Evolutionary conservation across 768 basidiomycete genomes (phyloP).

Genomic region (Hericium erinaceus): DNA sequence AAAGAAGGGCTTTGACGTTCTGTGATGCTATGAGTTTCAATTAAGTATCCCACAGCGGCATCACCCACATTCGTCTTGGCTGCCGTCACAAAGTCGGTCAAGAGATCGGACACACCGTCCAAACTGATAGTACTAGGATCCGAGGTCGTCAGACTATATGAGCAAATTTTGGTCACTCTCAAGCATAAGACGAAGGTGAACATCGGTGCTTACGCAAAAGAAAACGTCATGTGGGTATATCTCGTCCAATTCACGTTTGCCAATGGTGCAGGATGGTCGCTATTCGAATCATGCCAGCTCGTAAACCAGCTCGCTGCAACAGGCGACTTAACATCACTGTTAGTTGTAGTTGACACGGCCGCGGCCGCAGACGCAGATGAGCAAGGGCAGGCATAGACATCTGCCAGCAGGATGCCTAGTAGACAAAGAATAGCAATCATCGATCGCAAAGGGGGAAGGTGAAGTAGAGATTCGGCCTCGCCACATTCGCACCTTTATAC

Average conservation of each 20-base stretch:
- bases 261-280: slow-evolving; percentile 24
- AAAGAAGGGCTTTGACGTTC: slow-evolving; percentile 6
- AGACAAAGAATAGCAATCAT: too few species aligned
- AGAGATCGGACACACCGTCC: slow-evolving; percentile 15
- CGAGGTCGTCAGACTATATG: slow-evolving; percentile 25
- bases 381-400: too few species aligned
- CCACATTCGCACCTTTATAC: too few species aligned
- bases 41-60: not conserved
- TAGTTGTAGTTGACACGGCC: too few species aligned
- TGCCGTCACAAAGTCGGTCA: slow-evolving; percentile 15
- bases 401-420: too few species aligned
- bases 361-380: too few species aligned
- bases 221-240: slow-evolving; percentile 47
- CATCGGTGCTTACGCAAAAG: slow-evolving; percentile 48
- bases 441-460: too few species aligned
- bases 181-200: not conserved
- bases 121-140: slow-evolving; percentile 18
- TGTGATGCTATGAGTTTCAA: slow-evolving; percentile 25
- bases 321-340: too few species aligned
- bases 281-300: slow-evolving; percentile 33
- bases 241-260: slow-evolving; percentile 42
- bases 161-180: too few species aligned
- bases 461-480: too few species aligned
- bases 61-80: slow-evolving; percentile 31
- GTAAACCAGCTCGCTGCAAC: slow-evolving; percentile 49